Conservation (phyloP, 176 grass and related monocot genomes). For the Oryza australiensis region DNA sequence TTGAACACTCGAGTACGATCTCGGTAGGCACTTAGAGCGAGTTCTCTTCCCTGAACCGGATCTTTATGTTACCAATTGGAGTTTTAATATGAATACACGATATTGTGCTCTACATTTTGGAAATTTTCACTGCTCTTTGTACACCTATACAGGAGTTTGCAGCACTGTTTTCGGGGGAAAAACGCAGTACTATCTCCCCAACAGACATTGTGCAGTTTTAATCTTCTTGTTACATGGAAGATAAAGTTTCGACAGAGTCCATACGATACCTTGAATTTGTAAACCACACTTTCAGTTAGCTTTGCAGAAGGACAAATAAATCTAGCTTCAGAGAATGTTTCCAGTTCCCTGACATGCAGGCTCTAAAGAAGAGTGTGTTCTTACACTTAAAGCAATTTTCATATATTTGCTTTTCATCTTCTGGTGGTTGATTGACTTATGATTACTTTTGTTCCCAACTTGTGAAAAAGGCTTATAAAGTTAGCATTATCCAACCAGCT, state of each 20-base stretch:
- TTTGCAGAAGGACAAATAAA: background rate
- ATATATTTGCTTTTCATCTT: background rate
- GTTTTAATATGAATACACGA: background rate
- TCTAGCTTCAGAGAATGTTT: background rate
- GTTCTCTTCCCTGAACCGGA: too few relatives aligned
- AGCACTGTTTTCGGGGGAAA: background rate
- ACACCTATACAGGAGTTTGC: background rate
- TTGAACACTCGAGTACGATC: too few relatives aligned
- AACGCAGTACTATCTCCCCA: background rate
- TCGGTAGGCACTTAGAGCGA: too few relatives aligned
- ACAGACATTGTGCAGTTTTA: background rate
- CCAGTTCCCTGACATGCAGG: background rate
- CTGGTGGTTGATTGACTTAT: background rate
- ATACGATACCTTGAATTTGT: background rate
- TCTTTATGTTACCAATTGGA: background rate
- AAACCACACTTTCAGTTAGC: background rate
- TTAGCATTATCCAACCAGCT: background rate
- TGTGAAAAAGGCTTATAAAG: background rate
- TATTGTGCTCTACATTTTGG: background rate
- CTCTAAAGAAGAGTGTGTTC: background rate
- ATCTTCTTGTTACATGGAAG: background rate
- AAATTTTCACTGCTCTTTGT: background rate
- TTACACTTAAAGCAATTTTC: background rate
- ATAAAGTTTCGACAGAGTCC: background rate
- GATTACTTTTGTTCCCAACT: background rate